These are phyloP conservation scores for Elsinoe batatas DNA, from an alignment of 2,329 filamentous ascomycete genomes.

Conservation along the genomic window DNA sequence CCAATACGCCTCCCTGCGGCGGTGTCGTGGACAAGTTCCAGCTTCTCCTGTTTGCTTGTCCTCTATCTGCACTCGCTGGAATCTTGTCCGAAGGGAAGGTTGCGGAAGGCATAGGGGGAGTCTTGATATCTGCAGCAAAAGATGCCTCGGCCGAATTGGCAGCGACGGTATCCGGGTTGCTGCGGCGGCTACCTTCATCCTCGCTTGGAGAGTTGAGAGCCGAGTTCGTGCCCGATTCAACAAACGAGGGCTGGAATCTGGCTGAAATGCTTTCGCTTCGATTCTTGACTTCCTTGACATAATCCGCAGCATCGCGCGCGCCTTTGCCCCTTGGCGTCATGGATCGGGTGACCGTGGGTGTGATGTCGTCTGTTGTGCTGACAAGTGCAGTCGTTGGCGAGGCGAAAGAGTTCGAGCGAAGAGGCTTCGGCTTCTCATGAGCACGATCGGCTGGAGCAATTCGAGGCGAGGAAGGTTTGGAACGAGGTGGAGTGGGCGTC, in stretches of 20 bases:
- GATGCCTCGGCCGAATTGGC: neutral
- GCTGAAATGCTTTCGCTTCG: conserved; percentile 9
- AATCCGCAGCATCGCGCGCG: conserved; percentile 45
- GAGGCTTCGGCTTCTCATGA: conserved; percentile 39
- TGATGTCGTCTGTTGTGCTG: conserved; percentile 51
- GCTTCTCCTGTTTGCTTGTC: neutral
- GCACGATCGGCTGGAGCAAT: conserved; percentile 22
- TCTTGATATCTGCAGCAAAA: neutral
- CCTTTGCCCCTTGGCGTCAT: conserved; percentile 42
- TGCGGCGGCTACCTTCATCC: neutral
- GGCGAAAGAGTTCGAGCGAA: conserved; percentile 55
- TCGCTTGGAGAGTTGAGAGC: neutral
- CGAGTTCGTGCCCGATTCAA: neutral
- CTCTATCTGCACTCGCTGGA: neutral
- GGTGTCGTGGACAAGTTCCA: conserved; percentile 1
- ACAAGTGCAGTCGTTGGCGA: conserved; percentile 55
- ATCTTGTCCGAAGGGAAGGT: neutral
- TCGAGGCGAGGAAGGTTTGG: conserved; percentile 13
- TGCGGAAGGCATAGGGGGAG: neutral
- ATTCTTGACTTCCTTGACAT: conserved; percentile 26
- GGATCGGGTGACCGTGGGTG: conserved; percentile 46
- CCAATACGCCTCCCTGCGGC: neutral
- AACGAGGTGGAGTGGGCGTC: neutral
- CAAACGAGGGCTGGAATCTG: neutral
- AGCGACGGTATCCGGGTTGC: neutral